These are phyloP conservation scores for Botrytis deweyae DNA, from an alignment of 2,329 filamentous ascomycete genomes.

Conservation along the genomic window DNA sequence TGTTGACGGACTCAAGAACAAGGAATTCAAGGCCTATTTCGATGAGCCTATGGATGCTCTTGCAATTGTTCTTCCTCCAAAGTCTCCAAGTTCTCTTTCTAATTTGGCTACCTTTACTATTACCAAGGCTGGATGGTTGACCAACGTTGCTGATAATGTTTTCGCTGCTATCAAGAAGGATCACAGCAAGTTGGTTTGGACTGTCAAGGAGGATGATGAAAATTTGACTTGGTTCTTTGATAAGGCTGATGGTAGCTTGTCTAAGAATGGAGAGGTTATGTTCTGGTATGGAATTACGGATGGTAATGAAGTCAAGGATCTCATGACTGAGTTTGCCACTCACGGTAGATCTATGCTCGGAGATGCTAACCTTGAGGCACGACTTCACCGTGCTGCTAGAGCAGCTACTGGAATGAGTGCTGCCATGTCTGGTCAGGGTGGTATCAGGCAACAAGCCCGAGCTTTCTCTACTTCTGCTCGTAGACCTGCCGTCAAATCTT, in stretches of 20 bases:
- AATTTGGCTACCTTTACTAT: conserved; percentile 89
- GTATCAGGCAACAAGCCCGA: conserved; percentile 60
- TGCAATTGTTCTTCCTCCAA: conserved; percentile 79
- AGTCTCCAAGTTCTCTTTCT: conserved; percentile 64
- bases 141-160: conserved; percentile 92
- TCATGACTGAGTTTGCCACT: conserved; percentile 82
- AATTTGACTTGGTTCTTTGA: conserved; percentile 98
- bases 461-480: conserved; percentile 63
- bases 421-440: conserved; percentile 43
- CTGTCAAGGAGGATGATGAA: conserved; percentile 93
- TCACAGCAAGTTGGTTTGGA: conserved; percentile 88
- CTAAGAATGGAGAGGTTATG: conserved; percentile 80
- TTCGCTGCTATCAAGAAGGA: conserved; percentile 94
- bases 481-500: conserved; percentile 38
- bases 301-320: conserved; percentile 74
- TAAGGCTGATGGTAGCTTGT: conserved; percentile 90
- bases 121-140: conserved; percentile 91
- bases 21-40: conserved; percentile 88
- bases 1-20: conserved; percentile 71
- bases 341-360: conserved; percentile 85
- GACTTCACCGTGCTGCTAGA: conserved; percentile 74
- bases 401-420: conserved; percentile 61
- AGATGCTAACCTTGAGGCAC: conserved; percentile 83
- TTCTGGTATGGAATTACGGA: conserved; percentile 88
- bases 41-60: conserved; percentile 93